Conservation (phyloP, 441 rosid genomes). For the Viola pubescens region DNA sequence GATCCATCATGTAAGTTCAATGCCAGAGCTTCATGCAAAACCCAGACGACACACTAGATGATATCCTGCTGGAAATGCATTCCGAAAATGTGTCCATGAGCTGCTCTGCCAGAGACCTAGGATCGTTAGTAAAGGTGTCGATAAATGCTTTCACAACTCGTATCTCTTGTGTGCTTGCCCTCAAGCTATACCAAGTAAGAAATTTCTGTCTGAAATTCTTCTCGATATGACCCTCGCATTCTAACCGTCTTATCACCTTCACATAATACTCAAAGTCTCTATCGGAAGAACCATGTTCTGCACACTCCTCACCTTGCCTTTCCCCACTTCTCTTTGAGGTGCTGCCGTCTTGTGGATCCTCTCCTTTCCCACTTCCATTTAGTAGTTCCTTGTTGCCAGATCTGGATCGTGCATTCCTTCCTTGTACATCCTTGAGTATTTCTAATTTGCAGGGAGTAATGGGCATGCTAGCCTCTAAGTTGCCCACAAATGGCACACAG, state of each 20-base stretch:
- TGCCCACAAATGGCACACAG: slow-evolving; percentile 33
- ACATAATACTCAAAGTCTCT: slow-evolving; percentile 67
- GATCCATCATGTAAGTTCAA: slow-evolving; percentile 22
- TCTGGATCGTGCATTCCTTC: slow-evolving; percentile 39
- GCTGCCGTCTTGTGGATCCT: slow-evolving; percentile 54
- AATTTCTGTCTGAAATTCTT: slow-evolving; percentile 88
- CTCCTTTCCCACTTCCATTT: slow-evolving; percentile 34
- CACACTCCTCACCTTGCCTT: slow-evolving; percentile 40
- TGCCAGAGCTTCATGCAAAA: slow-evolving; percentile 97
- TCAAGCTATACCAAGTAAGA: slow-evolving; percentile 91
- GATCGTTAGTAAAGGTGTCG: slow-evolving; percentile 64
- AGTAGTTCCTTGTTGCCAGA: slow-evolving; percentile 41
- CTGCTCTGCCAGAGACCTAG: slow-evolving; percentile 83
- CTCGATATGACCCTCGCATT: slow-evolving; percentile 76
- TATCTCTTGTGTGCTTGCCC: slow-evolving; percentile 67
- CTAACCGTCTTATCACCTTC: slow-evolving; percentile 72
- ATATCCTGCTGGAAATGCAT: slow-evolving; percentile 42
- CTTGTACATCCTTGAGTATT: slow-evolving; percentile 41
- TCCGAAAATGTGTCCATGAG: slow-evolving; percentile 84
- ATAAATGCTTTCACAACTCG: slow-evolving; percentile 77
- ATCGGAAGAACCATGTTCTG: slow-evolving; percentile 36
- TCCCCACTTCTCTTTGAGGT: slow-evolving; percentile 42
- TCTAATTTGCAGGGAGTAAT: slow-evolving; percentile 82
- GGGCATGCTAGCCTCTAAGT: slow-evolving; percentile 49
- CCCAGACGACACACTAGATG: slow-evolving; percentile 55